These are phyloP conservation scores for Coprinellus micaceus DNA, from an alignment of 768 basidiomycete genomes.

Conservation along the genomic window DNA sequence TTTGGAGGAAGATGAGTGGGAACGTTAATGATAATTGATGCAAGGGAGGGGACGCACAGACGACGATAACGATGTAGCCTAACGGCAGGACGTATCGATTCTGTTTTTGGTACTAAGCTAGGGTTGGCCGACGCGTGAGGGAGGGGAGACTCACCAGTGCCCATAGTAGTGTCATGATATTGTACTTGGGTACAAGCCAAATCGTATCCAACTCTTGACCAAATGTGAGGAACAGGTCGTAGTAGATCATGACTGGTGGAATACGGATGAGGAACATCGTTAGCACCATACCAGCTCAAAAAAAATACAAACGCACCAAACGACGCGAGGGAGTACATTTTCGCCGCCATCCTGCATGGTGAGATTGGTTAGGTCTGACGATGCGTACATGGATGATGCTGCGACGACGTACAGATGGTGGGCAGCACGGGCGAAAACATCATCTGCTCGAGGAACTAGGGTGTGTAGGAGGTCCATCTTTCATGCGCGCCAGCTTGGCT, in stretches of 20 bases:
- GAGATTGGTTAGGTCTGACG: too few relatives aligned
- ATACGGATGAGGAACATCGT: not conserved
- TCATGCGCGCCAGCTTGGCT: too few relatives aligned
- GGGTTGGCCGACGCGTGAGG: not conserved
- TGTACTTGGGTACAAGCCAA: slow-evolving; percentile 3
- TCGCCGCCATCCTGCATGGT: not conserved
- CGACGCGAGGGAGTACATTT: not conserved
- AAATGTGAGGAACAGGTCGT: slow-evolving; percentile 5
- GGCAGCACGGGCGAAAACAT: too few relatives aligned
- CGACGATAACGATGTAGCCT: slow-evolving; percentile 32
- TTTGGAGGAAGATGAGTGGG: not conserved
- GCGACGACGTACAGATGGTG: too few relatives aligned
- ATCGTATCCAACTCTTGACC: slow-evolving; percentile 1
- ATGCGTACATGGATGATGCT: too few relatives aligned
- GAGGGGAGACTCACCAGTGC: not conserved
- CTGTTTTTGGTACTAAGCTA: slow-evolving; percentile 13
- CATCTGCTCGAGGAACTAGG: too few relatives aligned
- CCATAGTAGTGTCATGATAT: not conserved
- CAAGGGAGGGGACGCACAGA: slow-evolving; percentile 22
- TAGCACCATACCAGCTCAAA: not conserved
- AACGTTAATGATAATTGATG: not conserved
- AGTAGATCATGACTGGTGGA: slow-evolving; percentile 8
- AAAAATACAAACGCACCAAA: not conserved
- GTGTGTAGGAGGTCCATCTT: too few relatives aligned
- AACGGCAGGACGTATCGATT: slow-evolving; percentile 36